These are phyloP conservation scores for Mycena galopus DNA, from an alignment of 768 basidiomycete genomes.

Conservation along the genomic window DNA sequence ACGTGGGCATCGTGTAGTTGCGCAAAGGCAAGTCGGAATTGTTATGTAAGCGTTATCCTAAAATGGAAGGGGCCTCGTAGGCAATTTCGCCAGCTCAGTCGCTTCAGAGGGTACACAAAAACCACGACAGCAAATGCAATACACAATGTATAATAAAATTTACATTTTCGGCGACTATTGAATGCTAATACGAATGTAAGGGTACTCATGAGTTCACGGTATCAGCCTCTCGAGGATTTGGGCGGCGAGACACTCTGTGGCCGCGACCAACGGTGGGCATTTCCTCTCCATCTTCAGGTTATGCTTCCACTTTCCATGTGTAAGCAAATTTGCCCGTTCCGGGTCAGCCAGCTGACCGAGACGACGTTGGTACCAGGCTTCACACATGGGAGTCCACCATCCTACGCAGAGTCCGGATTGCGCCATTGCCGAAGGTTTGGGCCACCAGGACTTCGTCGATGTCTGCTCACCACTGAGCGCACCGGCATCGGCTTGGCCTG, in stretches of 20 bases:
- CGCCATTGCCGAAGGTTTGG: background rate
- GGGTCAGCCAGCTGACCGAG: background rate
- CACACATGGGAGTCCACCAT: background rate
- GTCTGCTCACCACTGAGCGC: background rate
- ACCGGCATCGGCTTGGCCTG: background rate
- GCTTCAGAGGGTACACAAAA: too few relatives aligned
- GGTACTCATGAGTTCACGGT: too few relatives aligned
- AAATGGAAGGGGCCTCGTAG: too few relatives aligned
- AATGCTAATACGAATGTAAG: too few relatives aligned
- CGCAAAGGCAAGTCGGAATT: too few relatives aligned
- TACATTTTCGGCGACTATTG: too few relatives aligned
- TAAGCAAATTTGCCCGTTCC: background rate
- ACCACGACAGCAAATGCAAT: too few relatives aligned
- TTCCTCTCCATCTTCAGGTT: background rate
- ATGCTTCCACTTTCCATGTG: slow-evolving; percentile 2
- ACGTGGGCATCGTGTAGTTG: too few relatives aligned
- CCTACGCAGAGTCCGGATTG: background rate
- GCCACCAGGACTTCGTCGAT: background rate
- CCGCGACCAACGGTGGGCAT: background rate
- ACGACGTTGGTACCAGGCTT: background rate
- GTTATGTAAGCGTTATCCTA: too few relatives aligned
- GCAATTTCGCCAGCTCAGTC: too few relatives aligned
- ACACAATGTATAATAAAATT: too few relatives aligned
- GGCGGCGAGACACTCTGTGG: background rate
- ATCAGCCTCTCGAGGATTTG: background rate